These are phyloP conservation scores for Penicillium sp. DNA, from an alignment of 2,329 filamentous ascomycete species.

Conservation along the genomic window DNA sequence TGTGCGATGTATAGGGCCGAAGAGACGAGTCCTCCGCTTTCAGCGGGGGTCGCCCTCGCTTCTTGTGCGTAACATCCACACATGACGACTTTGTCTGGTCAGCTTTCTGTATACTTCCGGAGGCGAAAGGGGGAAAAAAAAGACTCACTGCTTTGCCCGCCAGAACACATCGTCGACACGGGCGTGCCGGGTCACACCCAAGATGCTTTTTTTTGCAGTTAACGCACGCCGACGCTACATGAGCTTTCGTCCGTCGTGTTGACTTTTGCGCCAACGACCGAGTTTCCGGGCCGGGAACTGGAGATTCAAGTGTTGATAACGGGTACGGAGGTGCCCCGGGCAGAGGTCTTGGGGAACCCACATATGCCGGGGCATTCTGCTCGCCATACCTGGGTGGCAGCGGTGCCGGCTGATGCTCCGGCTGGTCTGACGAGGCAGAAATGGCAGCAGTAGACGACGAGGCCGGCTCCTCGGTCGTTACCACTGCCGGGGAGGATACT, in stretches of 20 bases:
- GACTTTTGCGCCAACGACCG: constrained; percentile 37
- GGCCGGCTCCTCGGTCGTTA: constrained; percentile 12
- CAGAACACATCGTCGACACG: constrained; percentile 47
- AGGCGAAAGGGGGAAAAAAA: not conserved
- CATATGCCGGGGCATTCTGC: constrained; percentile 12
- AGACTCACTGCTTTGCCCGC: constrained; percentile 47
- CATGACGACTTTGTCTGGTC: constrained; percentile 36
- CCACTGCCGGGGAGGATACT: constrained; percentile 24
- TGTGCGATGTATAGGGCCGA: constrained; percentile 29
- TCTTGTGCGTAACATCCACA: constrained; percentile 49
- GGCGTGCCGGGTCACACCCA: constrained; percentile 46
- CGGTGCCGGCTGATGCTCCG: constrained; percentile 13
- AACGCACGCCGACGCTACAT: constrained; percentile 49
- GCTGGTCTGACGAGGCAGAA: constrained; percentile 14
- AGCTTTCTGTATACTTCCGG: not conserved
- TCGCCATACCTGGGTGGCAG: constrained; percentile 22
- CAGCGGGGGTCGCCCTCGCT: constrained; percentile 44
- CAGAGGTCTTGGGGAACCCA: constrained; percentile 15
- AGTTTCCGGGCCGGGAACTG: constrained; percentile 20
- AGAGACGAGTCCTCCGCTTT: constrained; percentile 43
- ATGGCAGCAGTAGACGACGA: constrained; percentile 12
- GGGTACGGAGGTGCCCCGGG: constrained; percentile 25
- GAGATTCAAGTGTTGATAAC: constrained; percentile 23
- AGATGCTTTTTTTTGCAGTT: constrained; percentile 51
- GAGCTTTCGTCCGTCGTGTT: constrained; percentile 46